These are phyloP conservation scores for Tetracladium maxilliforme DNA, from an alignment of 2,329 filamentous ascomycete species.

Conservation along the genomic window DNA sequence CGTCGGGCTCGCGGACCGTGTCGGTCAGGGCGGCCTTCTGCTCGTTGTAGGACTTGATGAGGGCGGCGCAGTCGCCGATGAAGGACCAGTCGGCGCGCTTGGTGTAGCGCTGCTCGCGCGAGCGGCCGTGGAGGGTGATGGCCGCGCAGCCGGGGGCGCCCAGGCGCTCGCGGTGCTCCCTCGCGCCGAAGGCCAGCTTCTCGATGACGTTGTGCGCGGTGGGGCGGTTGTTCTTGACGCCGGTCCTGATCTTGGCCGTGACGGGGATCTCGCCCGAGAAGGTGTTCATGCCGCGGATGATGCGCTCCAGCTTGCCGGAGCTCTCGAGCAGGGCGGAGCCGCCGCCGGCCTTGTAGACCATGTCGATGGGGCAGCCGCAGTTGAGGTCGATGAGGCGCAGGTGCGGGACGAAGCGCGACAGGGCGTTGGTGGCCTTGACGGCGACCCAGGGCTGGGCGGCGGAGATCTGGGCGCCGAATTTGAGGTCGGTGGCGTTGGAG, in stretches of 20 bases:
- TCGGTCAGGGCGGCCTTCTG: slow-evolving; percentile 54
- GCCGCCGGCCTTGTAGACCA: slow-evolving; percentile 76
- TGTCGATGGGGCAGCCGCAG: slow-evolving; percentile 92
- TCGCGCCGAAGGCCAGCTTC: slow-evolving; percentile 66
- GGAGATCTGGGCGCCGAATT: slow-evolving; percentile 85
- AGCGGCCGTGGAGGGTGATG: slow-evolving; percentile 89
- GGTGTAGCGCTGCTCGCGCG: slow-evolving; percentile 87
- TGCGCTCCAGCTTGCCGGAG: slow-evolving; percentile 80
- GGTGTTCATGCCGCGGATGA: slow-evolving; percentile 88
- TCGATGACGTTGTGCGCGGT: slow-evolving; percentile 72
- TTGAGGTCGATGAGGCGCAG: slow-evolving; percentile 89
- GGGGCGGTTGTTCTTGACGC: slow-evolving; percentile 65
- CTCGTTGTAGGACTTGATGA: slow-evolving; percentile 68
- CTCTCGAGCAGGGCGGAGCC: slow-evolving; percentile 87
- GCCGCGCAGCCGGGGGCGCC: slow-evolving; percentile 80
- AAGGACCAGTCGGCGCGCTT: slow-evolving; percentile 89
- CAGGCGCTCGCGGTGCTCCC: slow-evolving; percentile 52
- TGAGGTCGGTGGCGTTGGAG: slow-evolving; percentile 68
- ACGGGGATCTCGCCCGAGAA: slow-evolving; percentile 86
- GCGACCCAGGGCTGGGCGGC: slow-evolving; percentile 86
- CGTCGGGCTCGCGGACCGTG: slow-evolving; percentile 65
- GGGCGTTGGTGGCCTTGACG: slow-evolving; percentile 71
- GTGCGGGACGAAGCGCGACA: slow-evolving; percentile 64
- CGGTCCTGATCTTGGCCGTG: slow-evolving; percentile 88
- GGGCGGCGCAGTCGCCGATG: slow-evolving; percentile 74